phyloP scores from a whole-genome alignment of 768 basidiomycete species.

The Gloeophyllum trabeum region DNA sequence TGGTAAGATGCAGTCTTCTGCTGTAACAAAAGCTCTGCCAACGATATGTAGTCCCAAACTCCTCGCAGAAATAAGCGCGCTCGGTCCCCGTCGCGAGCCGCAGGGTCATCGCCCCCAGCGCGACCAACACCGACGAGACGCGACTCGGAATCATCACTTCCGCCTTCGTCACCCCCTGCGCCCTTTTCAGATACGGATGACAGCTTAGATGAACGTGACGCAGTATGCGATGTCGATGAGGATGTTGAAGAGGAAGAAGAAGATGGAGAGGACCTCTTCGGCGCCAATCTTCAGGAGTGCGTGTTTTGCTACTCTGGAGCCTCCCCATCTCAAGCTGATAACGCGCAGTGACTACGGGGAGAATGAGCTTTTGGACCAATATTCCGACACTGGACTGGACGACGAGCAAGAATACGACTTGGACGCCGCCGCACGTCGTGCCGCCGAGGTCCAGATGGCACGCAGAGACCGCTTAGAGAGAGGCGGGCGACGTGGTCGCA shows the following conservation, averaged over 20 bases:
- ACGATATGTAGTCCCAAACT: conserved; percentile 14
- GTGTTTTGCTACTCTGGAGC: conserved; percentile 13
- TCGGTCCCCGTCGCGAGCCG: conserved; percentile 40
- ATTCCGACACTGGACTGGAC: conserved; percentile 81
- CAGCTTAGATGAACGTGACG: conserved; percentile 37
- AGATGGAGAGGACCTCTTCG: conserved; percentile 93
- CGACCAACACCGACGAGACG: conserved; percentile 34
- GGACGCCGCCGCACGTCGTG: conserved; percentile 59
- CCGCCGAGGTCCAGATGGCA: conserved; percentile 81
- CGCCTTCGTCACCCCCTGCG: conserved; percentile 39
- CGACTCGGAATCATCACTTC: conserved; percentile 61
- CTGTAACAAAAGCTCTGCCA: conserved; percentile 1
- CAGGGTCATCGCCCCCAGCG: conserved; percentile 35
- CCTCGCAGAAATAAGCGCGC: conserved; percentile 50
- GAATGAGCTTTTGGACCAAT: conserved; percentile 75
- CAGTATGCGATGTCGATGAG: conserved; percentile 52
- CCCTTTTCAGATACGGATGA: conserved; percentile 40
- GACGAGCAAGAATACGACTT: conserved; percentile 67
- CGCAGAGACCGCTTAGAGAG: conserved; percentile 73
- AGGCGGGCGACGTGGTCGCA: conserved; percentile 52
- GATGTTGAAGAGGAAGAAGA: conserved; percentile 58
- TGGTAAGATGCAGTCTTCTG: conserved; percentile 20
- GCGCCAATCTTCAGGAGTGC: conserved; percentile 64
- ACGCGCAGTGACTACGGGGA: conserved; percentile 67
- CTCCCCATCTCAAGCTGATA: conserved; percentile 5